phyloP scores from a whole-genome alignment of 2,329 filamentous ascomycete genomes.

The Zymoseptoria pseudotritici region DNA sequence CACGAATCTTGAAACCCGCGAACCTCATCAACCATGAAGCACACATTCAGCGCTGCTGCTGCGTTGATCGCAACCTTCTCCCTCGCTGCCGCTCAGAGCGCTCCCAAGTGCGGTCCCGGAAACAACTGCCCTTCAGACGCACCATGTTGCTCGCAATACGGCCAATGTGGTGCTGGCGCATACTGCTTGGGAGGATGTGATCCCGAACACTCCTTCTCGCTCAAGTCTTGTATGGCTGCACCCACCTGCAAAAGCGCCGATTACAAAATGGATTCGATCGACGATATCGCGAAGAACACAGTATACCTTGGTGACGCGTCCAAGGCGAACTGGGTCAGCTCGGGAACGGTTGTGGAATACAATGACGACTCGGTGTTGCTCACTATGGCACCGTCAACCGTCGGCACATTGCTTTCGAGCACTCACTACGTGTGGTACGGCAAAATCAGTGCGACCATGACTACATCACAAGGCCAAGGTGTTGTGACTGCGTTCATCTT shows the following conservation, averaged over 20 bases:
- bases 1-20: not conserved
- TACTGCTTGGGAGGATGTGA: conserved; percentile 96
- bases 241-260: conserved; percentile 71
- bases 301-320: conserved; percentile 80
- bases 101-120: conserved; percentile 25
- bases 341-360: conserved; percentile 64
- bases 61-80: conserved; percentile 27
- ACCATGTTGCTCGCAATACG: conserved; percentile 55
- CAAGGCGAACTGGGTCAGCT: conserved; percentile 79
- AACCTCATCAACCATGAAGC: conserved; percentile 15
- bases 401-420: conserved; percentile 77
- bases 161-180: conserved; percentile 84
- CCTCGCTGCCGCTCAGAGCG: conserved; percentile 17
- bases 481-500: conserved; percentile 97
- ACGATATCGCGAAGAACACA: conserved; percentile 62
- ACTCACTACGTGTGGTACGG: conserved; percentile 96
- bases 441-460: conserved; percentile 76
- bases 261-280: conserved; percentile 66
- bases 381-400: conserved; percentile 80
- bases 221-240: conserved; percentile 77
- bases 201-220: conserved; percentile 69
- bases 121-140: conserved; percentile 26
- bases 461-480: conserved; percentile 74
- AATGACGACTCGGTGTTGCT: conserved; percentile 63
- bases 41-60: conserved; percentile 24